phyloP scores from a whole-genome alignment of 768 basidiomycete species.

The Kwoniella sp. region DNA sequence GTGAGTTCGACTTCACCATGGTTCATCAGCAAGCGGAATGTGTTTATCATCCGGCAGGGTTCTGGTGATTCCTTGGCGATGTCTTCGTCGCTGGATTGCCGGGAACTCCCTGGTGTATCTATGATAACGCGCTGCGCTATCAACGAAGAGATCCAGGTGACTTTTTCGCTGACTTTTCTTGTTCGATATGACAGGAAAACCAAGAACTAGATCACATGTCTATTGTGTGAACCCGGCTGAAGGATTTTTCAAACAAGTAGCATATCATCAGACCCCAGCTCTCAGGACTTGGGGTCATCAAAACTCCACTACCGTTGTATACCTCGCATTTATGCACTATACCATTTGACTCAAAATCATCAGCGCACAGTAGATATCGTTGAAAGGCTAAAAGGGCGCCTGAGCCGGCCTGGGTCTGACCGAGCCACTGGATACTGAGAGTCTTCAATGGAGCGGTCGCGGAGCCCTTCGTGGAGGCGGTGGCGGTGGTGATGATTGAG shows the following conservation, averaged over 20 bases:
- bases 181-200: constrained; percentile 13
- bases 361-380: too few species aligned
- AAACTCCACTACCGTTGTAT: not conserved
- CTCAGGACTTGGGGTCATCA: too few species aligned
- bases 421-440: constrained; percentile 82
- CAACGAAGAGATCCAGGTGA: too few species aligned
- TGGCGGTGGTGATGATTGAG: constrained; percentile 73
- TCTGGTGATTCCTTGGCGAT: too few species aligned
- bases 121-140: too few species aligned
- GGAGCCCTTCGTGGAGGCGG: constrained; percentile 34
- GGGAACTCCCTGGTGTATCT: too few species aligned
- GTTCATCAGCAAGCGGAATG: not conserved
- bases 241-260: too few species aligned
- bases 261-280: too few species aligned
- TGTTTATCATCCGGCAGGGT: too few species aligned
- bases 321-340: constrained; percentile 21
- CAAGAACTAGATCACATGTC: constrained; percentile 26
- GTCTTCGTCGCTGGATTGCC: not conserved
- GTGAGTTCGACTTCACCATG: constrained; percentile 61
- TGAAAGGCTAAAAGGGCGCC: too few species aligned
- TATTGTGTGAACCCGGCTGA: too few species aligned
- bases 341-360: constrained; percentile 1
- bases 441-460: constrained; percentile 70
- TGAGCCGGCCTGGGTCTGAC: constrained; percentile 60
- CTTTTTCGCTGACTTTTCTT: not conserved